These are phyloP conservation scores for Schizosaccharomyces japonicus DNA, from an alignment of 805 yeast species.

Conservation along the genomic window DNA sequence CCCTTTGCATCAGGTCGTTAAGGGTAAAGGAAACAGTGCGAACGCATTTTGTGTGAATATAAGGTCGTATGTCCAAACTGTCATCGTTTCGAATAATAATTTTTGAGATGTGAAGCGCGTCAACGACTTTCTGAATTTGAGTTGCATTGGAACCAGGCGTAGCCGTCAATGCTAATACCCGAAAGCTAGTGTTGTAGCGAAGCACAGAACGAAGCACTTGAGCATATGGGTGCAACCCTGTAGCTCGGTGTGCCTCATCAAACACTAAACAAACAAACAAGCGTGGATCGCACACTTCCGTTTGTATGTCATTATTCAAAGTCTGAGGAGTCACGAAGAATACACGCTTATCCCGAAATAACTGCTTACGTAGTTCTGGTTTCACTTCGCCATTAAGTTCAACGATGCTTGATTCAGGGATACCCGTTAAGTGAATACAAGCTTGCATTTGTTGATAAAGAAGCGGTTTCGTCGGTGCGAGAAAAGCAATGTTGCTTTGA, in stretches of 20 bases:
- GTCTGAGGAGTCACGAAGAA: conserved; percentile 93
- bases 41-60: conserved; percentile 29
- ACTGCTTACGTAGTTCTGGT: conserved; percentile 33
- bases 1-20: neutral
- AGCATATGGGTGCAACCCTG: conserved; percentile 71
- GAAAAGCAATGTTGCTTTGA: neutral
- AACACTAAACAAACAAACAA: conserved; percentile 52
- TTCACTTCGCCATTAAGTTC: conserved; percentile 40
- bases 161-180: conserved; percentile 77
- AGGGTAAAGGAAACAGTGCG: neutral
- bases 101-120: conserved; percentile 44
- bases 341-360: conserved; percentile 63
- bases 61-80: conserved; percentile 50
- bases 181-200: conserved; percentile 37
- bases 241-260: conserved; percentile 90
- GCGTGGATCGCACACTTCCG: conserved; percentile 56
- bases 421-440: conserved; percentile 65
- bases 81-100: conserved; percentile 73
- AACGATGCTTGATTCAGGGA: conserved; percentile 54
- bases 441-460: conserved; percentile 93
- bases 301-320: conserved; percentile 64
- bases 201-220: conserved; percentile 46
- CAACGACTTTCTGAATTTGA: conserved; percentile 66
- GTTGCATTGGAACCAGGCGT: conserved; percentile 81
- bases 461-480: conserved; percentile 92